Evolutionary conservation across 2,329 filamentous ascomycete genomes (phyloP).

Genomic region (Chrysosporium keratinophilum): DNA sequence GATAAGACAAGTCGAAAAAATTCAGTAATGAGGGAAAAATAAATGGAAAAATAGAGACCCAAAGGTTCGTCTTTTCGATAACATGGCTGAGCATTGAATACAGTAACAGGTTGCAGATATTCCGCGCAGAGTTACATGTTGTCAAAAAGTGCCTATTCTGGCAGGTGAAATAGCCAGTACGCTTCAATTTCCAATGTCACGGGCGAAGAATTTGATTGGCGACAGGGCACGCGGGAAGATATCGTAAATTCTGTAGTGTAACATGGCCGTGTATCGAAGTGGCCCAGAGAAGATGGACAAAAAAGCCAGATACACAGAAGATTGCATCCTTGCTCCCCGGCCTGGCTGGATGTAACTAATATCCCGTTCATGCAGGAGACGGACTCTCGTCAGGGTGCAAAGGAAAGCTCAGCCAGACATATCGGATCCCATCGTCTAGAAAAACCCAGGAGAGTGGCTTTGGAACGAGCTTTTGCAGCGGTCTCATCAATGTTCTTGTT

Average conservation of each 20-base stretch:
- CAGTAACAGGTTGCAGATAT: slow-evolving; percentile 3
- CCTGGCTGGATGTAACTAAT: slow-evolving; percentile 3
- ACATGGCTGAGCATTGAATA: not conserved
- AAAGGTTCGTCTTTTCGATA: not conserved
- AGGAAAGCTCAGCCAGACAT: not conserved
- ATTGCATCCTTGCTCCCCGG: not conserved
- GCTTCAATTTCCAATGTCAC: slow-evolving; percentile 2
- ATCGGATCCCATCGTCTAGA: not conserved
- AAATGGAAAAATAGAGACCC: not conserved
- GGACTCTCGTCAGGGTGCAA: not conserved
- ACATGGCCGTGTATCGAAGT: slow-evolving; percentile 7
- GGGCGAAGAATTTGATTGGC: slow-evolving; percentile 1
- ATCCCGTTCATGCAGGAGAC: not conserved
- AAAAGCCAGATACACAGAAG: not conserved
- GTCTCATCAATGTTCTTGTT: too few species aligned
- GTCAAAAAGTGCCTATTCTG: not conserved
- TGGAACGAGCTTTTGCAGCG: not conserved
- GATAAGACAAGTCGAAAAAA: not conserved
- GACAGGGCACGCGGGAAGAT: not conserved
- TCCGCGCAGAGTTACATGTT: slow-evolving; percentile 11
- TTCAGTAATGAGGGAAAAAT: too few species aligned
- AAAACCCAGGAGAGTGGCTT: not conserved
- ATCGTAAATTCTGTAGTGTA: slow-evolving; percentile 11
- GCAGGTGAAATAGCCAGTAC: not conserved
- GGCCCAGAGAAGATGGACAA: not conserved